Percentiles rank a stretch among this genome's conserved stretches.
phyloP scores from a whole-genome alignment of 495 filamentous ascomycete species.

The Bacidia rubella region DNA sequence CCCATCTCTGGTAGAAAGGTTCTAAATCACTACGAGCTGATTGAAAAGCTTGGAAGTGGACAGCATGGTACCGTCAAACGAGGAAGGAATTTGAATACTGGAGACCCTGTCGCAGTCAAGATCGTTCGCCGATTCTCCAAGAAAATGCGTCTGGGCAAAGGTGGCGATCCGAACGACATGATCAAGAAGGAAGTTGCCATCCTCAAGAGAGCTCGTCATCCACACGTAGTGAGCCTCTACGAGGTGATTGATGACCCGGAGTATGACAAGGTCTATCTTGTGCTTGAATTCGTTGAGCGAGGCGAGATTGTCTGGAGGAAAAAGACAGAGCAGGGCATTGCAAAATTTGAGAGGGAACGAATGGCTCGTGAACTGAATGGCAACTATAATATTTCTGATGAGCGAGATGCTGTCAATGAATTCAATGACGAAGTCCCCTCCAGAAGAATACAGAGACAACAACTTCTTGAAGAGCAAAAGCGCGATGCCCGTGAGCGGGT shows the following conservation, averaged over 20 bases:
- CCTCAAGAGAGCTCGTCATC: constrained; percentile 91
- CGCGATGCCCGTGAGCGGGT: background rate
- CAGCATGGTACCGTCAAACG: constrained; percentile 97
- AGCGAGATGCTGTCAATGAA: constrained; percentile 10
- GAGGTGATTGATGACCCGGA: constrained; percentile 97
- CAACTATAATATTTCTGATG: constrained; percentile 31
- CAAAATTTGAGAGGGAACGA: constrained; percentile 65
- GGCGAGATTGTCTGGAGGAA: constrained; percentile 91
- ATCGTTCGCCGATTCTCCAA: constrained; percentile 95
- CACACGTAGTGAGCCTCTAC: constrained; percentile 84
- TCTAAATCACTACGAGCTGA: constrained; percentile 94
- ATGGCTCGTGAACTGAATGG: constrained; percentile 58
- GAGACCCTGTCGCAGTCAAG: constrained; percentile 87
- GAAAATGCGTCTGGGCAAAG: constrained; percentile 71
- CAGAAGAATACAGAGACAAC: constrained; percentile 13
- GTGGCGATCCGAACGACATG: constrained; percentile 70
- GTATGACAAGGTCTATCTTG: constrained; percentile 93
- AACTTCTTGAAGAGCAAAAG: constrained; percentile 16
- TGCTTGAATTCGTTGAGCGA: constrained; percentile 83
- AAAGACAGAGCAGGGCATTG: constrained; percentile 65
- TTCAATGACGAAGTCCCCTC: constrained; percentile 12
- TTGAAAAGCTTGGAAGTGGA: constrained; percentile 88
- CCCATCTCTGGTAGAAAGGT: constrained; percentile 77
- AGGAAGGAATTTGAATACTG: constrained; percentile 61
- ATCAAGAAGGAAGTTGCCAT: constrained; percentile 96